A percentile compares a stretch with the other conserved stretches of the same genome.
Evolutionary conservation across 768 basidiomycete genomes (phyloP).

Genomic region (Serpula lacrymans): DNA sequence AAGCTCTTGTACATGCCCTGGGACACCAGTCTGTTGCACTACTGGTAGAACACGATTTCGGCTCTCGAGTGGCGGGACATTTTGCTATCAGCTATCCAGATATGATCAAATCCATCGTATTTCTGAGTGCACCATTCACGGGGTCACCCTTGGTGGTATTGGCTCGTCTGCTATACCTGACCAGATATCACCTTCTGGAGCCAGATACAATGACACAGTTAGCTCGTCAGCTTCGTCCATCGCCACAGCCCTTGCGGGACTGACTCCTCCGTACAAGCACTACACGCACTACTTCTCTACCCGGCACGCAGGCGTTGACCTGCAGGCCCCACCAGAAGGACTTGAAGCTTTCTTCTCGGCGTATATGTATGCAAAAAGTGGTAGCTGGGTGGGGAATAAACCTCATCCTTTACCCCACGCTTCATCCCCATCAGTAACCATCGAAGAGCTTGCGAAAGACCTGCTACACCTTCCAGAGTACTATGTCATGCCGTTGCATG

Average conservation of each 20-base stretch:
- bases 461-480: slow-evolving; percentile 50
- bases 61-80: slow-evolving; percentile 45
- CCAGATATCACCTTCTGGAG: slow-evolving; percentile 3
- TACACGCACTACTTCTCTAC: slow-evolving; percentile 47
- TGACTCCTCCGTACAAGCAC: slow-evolving; percentile 49
- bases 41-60: slow-evolving; percentile 53
- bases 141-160: no score
- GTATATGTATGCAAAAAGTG: slow-evolving; percentile 60
- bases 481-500: slow-evolving; percentile 56
- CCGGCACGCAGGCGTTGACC: slow-evolving; percentile 39
- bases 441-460: slow-evolving; percentile 23
- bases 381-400: slow-evolving; percentile 44
- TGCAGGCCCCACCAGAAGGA: slow-evolving; percentile 39
- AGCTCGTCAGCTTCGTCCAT: no score
- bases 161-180: slow-evolving; percentile 16
- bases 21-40: slow-evolving; percentile 40
- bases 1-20: slow-evolving; percentile 44
- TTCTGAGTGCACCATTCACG: slow-evolving; percentile 53
- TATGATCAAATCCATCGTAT: slow-evolving; percentile 45
- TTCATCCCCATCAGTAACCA: slow-evolving; percentile 16
- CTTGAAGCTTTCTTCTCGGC: slow-evolving; percentile 47
- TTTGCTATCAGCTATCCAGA: slow-evolving; percentile 53
- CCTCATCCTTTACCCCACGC: slow-evolving; percentile 35
- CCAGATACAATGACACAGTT: slow-evolving; percentile 19
- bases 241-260: slow-evolving; percentile 31